Evolutionary conservation across 768 basidiomycete genomes (phyloP), one percentile per base, ranked within the genome.

Genomic region (Lentinus tigrinus): DNA sequence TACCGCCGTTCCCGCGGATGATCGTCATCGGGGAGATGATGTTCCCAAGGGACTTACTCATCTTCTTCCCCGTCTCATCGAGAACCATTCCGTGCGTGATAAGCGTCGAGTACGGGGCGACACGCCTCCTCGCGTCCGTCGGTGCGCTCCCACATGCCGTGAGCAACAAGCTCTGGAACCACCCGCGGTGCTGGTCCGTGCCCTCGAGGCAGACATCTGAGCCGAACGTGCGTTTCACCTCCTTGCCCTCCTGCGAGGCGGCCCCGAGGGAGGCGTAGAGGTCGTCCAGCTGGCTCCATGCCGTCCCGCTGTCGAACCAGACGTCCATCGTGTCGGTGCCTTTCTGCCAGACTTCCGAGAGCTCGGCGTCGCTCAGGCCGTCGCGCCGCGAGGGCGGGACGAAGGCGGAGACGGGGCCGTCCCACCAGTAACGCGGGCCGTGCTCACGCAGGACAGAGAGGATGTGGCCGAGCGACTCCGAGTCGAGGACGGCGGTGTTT

Each of bases 71-170:
- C 13, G 81, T 74, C 68, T 93, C 85, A 65, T 98, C 97, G 5
- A 98, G 81, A 4, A 97, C 92, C 86, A 99, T 96, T 0, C 96
- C 97, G 69, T 99, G 96, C 1, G 96, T 98, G 63, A 99, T 88
- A 57, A 99, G 73, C 4, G 85, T 78, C 38, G 78, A 79, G 69
- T 94, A 99, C 11, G 96, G 88, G 47, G 75, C 75, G 23, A 52
- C 54, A 3, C 71, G 54, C 39, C 64, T 40, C 58, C 70, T 56
- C 65, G 63, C 63, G 21, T 66, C 58, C 11, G 69, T 57, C 9
- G 72, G 63, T 3, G 76, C 72, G 19, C 83, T 75, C 3, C 85
- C 84, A 19, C 96, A 74, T 10, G 85, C 82, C 3, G 97, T 98
- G 47, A 99, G 75, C 26, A 99, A 74, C 63, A 93, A 89, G 56